Conservation (phyloP, 495 filamentous ascomycete genomes). For the Penicillium fimorum region DNA sequence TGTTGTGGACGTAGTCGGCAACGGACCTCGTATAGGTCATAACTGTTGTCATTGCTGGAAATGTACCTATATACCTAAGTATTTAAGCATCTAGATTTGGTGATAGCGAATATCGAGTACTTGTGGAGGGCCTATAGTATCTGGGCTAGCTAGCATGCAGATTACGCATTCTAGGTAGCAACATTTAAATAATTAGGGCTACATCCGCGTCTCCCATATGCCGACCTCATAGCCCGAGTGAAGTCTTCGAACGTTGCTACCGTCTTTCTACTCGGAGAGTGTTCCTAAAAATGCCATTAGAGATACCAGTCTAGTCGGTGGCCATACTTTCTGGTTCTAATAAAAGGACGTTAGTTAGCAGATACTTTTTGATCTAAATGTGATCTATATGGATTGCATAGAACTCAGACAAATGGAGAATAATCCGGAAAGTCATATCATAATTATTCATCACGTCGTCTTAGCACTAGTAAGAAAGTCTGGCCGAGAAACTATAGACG, state of each 20-base stretch:
- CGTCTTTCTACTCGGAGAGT: too few species aligned
- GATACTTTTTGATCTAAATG: not conserved
- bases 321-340: not conserved
- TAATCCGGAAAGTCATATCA: not conserved
- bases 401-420: not conserved
- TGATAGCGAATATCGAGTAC: not conserved
- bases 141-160: not conserved
- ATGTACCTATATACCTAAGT: not conserved
- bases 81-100: not conserved
- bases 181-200: not conserved
- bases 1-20: slow-evolving; percentile 47
- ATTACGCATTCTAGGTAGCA: not conserved
- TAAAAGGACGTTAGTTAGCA: not conserved
- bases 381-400: not conserved
- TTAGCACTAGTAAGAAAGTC: not conserved
- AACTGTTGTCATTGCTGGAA: slow-evolving; percentile 41
- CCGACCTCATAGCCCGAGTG: slow-evolving; percentile 23
- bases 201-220: slow-evolving; percentile 14
- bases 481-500: not conserved
- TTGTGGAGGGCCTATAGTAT: not conserved
- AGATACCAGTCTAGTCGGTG: not conserved
- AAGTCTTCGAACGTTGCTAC: too few species aligned
- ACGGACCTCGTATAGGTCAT: slow-evolving; percentile 37
- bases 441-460: slow-evolving; percentile 6
- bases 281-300: not conserved